Evolutionary conservation across 768 basidiomycete genomes (phyloP), one percentile per base, ranked within the genome.

Genomic region (Gloeopeniophorella convolvens): DNA sequence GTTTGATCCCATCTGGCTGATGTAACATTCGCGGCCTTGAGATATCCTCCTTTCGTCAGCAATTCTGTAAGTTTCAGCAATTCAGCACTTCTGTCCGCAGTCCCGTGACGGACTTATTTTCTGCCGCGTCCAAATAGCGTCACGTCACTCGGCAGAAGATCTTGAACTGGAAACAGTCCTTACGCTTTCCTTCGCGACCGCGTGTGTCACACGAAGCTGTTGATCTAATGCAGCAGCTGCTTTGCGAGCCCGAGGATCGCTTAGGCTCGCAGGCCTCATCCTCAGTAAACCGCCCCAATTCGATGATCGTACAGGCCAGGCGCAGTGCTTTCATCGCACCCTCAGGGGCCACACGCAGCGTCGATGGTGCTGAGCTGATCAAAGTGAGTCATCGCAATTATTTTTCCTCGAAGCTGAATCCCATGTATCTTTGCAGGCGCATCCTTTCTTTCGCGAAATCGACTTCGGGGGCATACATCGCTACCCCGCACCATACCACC

Each of bases 61-160:
- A 91, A 86, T 60, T 90, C 90, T 62, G 91, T 92, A 63, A 66
- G 82, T 70, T 42, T n/a, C n/a, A n/a, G 20, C 40, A 16, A 39
- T 12, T 26, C 20, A 16, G 11, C 30, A 31, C 24, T n/a, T 24
- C n/a, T 51, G 5, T 18, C 9, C 24, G 30, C 16, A 37, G 12
- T 39, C 28, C 45, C 40, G n/a, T n/a, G n/a, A n/a, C n/a, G n/a
- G n/a, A n/a, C n/a, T n/a, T 54, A 60, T 24, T 54, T 45, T 58
- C 56, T 50, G 30, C 45, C 54, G 54, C 56, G 48, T 42, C 42
- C 35, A 12, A 48, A 40, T 60, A 91, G 88, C 80, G 95, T 24
- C 93, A 95, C 69, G 81, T 91, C 62, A 97, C 94, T 47, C 78
- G 94, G 53, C 91, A 96, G 72, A 98, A 95, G 74, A 97, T 98